Evolutionary conservation across 768 basidiomycete genomes (phyloP), one percentile per base, ranked within the genome.

Genomic region (Phaeotremella skinneri): DNA sequence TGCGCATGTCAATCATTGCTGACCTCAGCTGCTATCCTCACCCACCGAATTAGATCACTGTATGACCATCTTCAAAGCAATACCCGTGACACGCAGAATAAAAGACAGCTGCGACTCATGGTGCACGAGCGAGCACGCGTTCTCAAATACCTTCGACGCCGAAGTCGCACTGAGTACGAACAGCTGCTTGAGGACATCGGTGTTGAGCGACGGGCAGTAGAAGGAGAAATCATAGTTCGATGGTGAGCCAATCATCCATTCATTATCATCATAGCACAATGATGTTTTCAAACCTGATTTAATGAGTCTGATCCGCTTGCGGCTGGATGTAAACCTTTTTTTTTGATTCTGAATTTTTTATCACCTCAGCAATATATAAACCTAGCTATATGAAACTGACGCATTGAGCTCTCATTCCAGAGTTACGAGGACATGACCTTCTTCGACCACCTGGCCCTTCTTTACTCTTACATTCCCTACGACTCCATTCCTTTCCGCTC

Each of bases 371-470:
- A 14, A 32, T 52, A 39, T 34, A 47, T 3, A 43, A 54, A 20
- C 21, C 3, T 45, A 58, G 23, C n/a, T 39, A 39, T 11, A 1
- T 4, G n/a, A 56, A 29, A 26, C 31, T 52, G 21, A 39, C 20
- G 41, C 55, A 27, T 32, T 57, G 47, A 32, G 45, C 56, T 58
- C 52, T 21, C 39, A 52, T 49, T 53, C 51, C 48, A 67, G 59
- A 29, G 43, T 26, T 14, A 73, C 67, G 55, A 74, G 56, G 2
- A 67, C 50, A 23, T 49, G 53, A 11, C 72, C 72, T 51, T 94
- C 91, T 64, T 89, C 87, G 0, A 94, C 91, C 85, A 92, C 90
- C 76, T 92, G 88, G 2, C 92, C 92, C 68, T 88, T 87, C 76
- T 79, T 82, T 70, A 89, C 92, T 14, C 83, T 84, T 14, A 94